A percentile compares a stretch with the other conserved stretches of the same genome.
These are phyloP conservation scores for Pseudocercospora fijiensis DNA, from an alignment of 2,329 filamentous ascomycete genomes.

Conservation along the genomic window DNA sequence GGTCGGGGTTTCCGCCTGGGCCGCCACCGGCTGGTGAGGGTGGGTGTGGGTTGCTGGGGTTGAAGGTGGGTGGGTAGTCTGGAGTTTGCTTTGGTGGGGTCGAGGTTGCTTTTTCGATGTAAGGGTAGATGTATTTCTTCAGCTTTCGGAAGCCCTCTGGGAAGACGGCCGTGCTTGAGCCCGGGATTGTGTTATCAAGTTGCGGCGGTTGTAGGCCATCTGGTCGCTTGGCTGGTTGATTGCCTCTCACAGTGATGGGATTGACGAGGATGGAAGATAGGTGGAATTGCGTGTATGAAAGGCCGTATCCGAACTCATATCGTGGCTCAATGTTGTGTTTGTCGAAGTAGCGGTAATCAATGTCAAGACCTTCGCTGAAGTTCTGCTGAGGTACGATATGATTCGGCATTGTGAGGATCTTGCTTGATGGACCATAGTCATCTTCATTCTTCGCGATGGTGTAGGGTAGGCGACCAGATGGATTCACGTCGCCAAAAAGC, in stretches of 20 bases:
- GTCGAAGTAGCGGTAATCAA: constrained; percentile 90
- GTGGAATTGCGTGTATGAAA: constrained; percentile 75
- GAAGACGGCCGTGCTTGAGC: constrained; percentile 58
- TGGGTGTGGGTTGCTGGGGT: constrained; percentile 41
- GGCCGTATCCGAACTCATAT: constrained; percentile 82
- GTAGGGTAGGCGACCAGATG: constrained; percentile 81
- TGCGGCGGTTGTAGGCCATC: constrained; percentile 51
- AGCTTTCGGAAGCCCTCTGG: constrained; percentile 61
- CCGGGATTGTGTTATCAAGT: constrained; percentile 58
- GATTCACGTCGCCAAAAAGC: constrained; percentile 73
- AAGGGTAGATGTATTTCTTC: constrained; percentile 72
- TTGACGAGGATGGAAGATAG: constrained; percentile 56
- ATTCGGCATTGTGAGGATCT: constrained; percentile 69
- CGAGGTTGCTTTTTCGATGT: constrained; percentile 56
- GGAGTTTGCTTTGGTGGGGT: constrained; percentile 40
- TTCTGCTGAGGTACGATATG: constrained; percentile 74
- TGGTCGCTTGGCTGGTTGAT: constrained; percentile 41
- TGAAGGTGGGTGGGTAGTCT: constrained; percentile 54
- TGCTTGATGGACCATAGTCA: constrained; percentile 73
- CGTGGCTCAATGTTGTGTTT: constrained; percentile 70
- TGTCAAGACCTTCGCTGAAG: constrained; percentile 78
- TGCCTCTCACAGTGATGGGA: constrained; percentile 36
- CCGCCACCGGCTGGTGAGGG: constrained; percentile 67
- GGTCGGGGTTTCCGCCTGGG: constrained; percentile 65
- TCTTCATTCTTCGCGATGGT: constrained; percentile 72